Conservation (phyloP, 2,329 filamentous ascomycete species). For the Alternaria angustiovoidea region DNA sequence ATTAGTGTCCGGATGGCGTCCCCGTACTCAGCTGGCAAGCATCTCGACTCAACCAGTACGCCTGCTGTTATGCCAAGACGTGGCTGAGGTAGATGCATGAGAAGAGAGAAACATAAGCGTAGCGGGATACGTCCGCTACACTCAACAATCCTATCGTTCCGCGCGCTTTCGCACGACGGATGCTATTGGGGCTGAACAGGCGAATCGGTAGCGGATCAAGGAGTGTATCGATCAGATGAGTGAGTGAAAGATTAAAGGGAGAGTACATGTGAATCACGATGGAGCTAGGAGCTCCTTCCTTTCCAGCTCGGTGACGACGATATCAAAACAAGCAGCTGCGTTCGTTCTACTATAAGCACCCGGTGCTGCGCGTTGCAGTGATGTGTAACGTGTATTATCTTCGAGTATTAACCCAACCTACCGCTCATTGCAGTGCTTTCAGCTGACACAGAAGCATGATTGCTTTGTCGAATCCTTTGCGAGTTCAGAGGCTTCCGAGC, state of each 20-base stretch:
- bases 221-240: not conserved
- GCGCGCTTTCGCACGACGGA: not conserved
- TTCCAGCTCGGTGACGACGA: not conserved
- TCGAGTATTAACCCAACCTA: not conserved
- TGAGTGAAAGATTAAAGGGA: not conserved
- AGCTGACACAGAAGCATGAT: not conserved
- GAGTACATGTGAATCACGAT: too few species aligned
- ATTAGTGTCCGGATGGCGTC: not conserved
- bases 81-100: not conserved
- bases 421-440: not conserved
- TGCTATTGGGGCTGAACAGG: not conserved
- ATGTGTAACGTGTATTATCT: not conserved
- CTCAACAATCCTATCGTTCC: not conserved
- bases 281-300: not conserved
- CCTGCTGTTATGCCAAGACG: not conserved
- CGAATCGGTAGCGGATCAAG: not conserved
- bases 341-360: not conserved
- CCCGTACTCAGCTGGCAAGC: not conserved
- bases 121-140: not conserved
- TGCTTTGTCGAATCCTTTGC: too few species aligned
- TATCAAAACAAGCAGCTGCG: not conserved
- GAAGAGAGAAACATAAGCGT: not conserved
- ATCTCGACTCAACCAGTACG: not conserved
- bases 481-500: too few species aligned
- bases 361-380: not conserved